Percentiles rank a stretch among this genome's conserved stretches.
phyloP scores from a whole-genome alignment of 2,329 filamentous ascomycete species.

The Exophiala sp. region DNA sequence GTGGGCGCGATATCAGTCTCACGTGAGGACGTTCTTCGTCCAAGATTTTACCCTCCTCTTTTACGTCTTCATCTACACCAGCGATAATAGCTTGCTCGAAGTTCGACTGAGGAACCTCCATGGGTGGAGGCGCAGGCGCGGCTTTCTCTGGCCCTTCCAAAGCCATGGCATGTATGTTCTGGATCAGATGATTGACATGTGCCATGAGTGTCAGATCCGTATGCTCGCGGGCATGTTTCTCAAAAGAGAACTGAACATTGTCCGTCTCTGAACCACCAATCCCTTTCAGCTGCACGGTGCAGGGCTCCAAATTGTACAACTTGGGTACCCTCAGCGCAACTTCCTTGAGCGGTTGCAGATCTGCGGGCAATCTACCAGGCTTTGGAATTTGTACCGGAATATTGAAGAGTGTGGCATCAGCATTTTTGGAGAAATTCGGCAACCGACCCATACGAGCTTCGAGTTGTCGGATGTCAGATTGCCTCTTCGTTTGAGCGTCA shows the following conservation, averaged over 20 bases:
- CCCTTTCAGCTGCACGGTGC: slow-evolving; percentile 64
- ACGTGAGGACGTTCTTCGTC: slow-evolving; percentile 59
- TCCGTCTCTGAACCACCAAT: slow-evolving; percentile 59
- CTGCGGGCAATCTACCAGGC: slow-evolving; percentile 56
- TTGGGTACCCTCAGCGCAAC: slow-evolving; percentile 67
- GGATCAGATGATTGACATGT: slow-evolving; percentile 70
- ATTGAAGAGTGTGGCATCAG: slow-evolving; percentile 67
- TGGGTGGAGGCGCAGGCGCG: background rate
- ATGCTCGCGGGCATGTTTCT: slow-evolving; percentile 54
- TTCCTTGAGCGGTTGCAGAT: slow-evolving; percentile 60
- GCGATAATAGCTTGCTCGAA: background rate
- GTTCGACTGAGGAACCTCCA: background rate
- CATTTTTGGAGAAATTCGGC: slow-evolving; percentile 63
- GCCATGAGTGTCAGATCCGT: slow-evolving; percentile 64
- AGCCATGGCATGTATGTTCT: slow-evolving; percentile 66
- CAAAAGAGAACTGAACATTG: slow-evolving; percentile 63
- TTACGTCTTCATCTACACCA: background rate
- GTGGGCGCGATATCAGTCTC: slow-evolving; percentile 68
- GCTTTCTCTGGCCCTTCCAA: slow-evolving; percentile 47
- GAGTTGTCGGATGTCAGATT: slow-evolving; percentile 66
- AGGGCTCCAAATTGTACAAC: slow-evolving; percentile 67
- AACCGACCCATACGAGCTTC: slow-evolving; percentile 70
- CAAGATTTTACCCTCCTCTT: slow-evolving; percentile 3
- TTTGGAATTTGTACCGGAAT: slow-evolving; percentile 66
- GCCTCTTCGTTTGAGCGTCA: slow-evolving; percentile 61